Evolutionary conservation across 1,284 basidiomycete genomes (phyloP).

Genomic region (Mycena sp.): DNA sequence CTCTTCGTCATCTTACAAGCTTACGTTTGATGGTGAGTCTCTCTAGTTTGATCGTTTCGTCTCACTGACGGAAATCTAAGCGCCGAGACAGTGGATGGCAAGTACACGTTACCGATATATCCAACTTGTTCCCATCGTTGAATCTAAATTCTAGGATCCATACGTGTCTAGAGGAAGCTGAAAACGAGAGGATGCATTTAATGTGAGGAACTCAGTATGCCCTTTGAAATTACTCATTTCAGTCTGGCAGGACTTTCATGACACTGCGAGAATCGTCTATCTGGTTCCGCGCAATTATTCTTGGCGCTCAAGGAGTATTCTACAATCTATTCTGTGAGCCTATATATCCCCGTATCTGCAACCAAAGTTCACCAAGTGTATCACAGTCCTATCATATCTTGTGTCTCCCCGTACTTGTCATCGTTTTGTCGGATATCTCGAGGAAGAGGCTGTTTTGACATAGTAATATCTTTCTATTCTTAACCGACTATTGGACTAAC

Average conservation of each 20-base stretch:
- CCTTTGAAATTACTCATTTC: slow-evolving; percentile 5
- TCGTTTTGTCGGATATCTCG: slow-evolving; percentile 92
- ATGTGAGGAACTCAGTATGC: slow-evolving; percentile 60
- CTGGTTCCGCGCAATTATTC: slow-evolving; percentile 75
- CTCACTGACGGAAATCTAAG: slow-evolving; percentile 45
- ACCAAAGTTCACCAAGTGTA: slow-evolving; percentile 1
- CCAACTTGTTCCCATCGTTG: not conserved
- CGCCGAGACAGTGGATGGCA: slow-evolving; percentile 89
- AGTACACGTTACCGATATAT: too few relatives aligned
- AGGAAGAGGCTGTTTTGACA: slow-evolving; percentile 94
- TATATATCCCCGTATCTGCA: slow-evolving; percentile 24
- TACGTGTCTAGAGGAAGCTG: slow-evolving; percentile 91
- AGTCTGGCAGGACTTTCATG: slow-evolving; percentile 82
- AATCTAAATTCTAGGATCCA: slow-evolving; percentile 55
- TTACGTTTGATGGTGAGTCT: slow-evolving; percentile 80
- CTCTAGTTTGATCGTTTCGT: slow-evolving; percentile 1
- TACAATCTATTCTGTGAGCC: slow-evolving; percentile 88
- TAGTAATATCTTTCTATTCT: too few relatives aligned
- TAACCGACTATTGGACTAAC: too few relatives aligned
- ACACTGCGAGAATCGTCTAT: slow-evolving; percentile 81
- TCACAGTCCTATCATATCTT: slow-evolving; percentile 80
- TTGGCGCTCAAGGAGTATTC: slow-evolving; percentile 88
- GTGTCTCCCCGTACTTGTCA: slow-evolving; percentile 87
- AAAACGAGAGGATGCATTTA: slow-evolving; percentile 95
- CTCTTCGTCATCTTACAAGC: slow-evolving; percentile 84